Conservation (phyloP, 306 rosid species). For the Vigna trinervia region DNA sequence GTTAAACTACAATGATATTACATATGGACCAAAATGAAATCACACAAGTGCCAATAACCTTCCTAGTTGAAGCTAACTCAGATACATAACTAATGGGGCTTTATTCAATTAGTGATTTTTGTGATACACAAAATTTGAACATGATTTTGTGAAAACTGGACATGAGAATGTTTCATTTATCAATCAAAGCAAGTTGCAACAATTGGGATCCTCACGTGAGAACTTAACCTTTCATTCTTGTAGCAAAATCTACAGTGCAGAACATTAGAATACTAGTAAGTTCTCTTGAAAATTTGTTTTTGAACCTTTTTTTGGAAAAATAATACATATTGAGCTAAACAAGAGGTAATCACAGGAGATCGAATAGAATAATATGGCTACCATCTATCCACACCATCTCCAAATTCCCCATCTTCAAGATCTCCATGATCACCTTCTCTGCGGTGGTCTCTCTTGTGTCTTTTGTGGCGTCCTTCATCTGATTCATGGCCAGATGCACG, state of each 20-base stretch:
- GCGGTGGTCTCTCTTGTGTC: slow-evolving; percentile 81
- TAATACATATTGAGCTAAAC: slow-evolving; percentile 41
- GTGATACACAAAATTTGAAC: not conserved
- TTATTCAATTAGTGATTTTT: not conserved
- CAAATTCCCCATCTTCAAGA: slow-evolving; percentile 87
- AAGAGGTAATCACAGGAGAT: slow-evolving; percentile 26
- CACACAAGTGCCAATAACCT: slow-evolving; percentile 3
- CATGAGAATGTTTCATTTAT: not conserved
- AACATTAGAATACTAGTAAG: slow-evolving; percentile 38
- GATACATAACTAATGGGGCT: not conserved
- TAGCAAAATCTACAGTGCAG: slow-evolving; percentile 3
- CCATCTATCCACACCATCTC: slow-evolving; percentile 67
- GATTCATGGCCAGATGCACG: slow-evolving; percentile 77
- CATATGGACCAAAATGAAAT: slow-evolving; percentile 1
- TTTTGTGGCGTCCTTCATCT: slow-evolving; percentile 76
- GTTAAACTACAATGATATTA: not conserved
- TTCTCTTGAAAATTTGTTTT: slow-evolving; percentile 39
- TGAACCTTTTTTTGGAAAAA: slow-evolving; percentile 12
- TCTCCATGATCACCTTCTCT: slow-evolving; percentile 68
- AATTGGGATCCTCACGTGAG: slow-evolving; percentile 11
- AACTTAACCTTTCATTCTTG: slow-evolving; percentile 44
- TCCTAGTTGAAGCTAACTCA: not conserved
- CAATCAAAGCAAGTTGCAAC: slow-evolving; percentile 21
- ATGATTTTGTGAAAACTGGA: not conserved
- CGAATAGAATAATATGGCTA: slow-evolving; percentile 47